These are phyloP conservation scores for Eremothecium coryli DNA, from an alignment of 1,139 yeast species.

Conservation along the genomic window DNA sequence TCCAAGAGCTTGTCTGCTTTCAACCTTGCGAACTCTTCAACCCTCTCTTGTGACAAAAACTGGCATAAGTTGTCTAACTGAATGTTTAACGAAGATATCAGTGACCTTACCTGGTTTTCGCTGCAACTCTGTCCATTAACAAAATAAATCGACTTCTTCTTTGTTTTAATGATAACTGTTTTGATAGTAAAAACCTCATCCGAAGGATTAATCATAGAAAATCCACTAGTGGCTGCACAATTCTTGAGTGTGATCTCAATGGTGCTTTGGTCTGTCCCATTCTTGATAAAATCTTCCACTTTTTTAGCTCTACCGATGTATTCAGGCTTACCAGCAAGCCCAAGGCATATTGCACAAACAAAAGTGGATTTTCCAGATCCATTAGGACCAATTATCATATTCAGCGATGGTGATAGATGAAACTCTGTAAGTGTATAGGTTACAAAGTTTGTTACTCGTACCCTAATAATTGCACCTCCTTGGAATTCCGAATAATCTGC, in stretches of 20 bases:
- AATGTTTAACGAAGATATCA: constrained; percentile 50
- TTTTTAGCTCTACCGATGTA: constrained; percentile 71
- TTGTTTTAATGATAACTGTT: constrained; percentile 38
- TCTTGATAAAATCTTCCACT: constrained; percentile 62
- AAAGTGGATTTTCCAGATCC: constrained; percentile 95
- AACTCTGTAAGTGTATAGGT: constrained; percentile 75
- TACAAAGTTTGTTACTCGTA: constrained; percentile 66
- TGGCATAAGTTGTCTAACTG: constrained; percentile 91
- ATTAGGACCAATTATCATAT: constrained; percentile 93
- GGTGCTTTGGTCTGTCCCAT: constrained; percentile 48
- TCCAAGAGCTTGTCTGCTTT: constrained; percentile 64
- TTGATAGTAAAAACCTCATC: constrained; percentile 34
- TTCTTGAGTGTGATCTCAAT: constrained; percentile 63
- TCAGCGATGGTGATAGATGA: constrained; percentile 70
- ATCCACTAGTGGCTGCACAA: constrained; percentile 23
- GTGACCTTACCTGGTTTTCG: constrained; percentile 39
- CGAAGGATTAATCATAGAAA: constrained; percentile 12
- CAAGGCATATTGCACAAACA: constrained; percentile 88
- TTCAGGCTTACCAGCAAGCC: constrained; percentile 74
- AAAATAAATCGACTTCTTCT: constrained; percentile 50
- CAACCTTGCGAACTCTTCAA: constrained; percentile 81
- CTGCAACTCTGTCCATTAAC: constrained; percentile 40
- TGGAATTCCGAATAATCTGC: constrained; percentile 16
- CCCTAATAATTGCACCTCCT: constrained; percentile 62
- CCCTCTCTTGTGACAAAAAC: constrained; percentile 91